A percentile compares a stretch with the other conserved stretches of the same genome.
Evolutionary conservation across 768 basidiomycete species (phyloP).

Genomic region (Gelatoporia subvermispora): DNA sequence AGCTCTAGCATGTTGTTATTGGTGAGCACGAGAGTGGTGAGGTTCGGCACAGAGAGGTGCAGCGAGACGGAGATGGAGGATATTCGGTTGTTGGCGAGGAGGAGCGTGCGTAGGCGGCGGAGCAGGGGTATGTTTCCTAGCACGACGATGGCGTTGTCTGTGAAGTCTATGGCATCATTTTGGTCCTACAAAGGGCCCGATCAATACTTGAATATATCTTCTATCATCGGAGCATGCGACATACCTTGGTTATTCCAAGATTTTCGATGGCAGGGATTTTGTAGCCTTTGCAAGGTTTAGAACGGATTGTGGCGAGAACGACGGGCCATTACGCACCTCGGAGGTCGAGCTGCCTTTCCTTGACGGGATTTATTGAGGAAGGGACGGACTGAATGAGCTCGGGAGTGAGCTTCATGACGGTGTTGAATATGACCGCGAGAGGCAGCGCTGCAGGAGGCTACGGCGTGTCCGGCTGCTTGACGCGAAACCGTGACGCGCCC

Average conservation of each 20-base stretch:
- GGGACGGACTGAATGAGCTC: slow-evolving; percentile 83
- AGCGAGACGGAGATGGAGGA: slow-evolving; percentile 77
- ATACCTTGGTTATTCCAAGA: slow-evolving; percentile 84
- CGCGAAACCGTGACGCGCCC: slow-evolving; percentile 14
- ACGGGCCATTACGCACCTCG: slow-evolving; percentile 51
- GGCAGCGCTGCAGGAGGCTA: slow-evolving; percentile 3
- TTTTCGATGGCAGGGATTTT: slow-evolving; percentile 97
- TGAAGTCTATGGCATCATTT: slow-evolving; percentile 90
- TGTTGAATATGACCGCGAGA: slow-evolving; percentile 8
- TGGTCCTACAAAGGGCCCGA: slow-evolving; percentile 56
- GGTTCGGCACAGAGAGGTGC: slow-evolving; percentile 78
- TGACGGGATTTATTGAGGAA: slow-evolving; percentile 75
- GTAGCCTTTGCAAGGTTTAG: slow-evolving; percentile 52
- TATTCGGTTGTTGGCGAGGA: slow-evolving; percentile 89
- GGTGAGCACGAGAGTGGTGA: slow-evolving; percentile 77
- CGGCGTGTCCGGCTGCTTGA: slow-evolving; percentile 7
- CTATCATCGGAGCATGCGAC: slow-evolving; percentile 21
- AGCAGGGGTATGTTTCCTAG: slow-evolving; percentile 86
- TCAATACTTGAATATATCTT: background rate
- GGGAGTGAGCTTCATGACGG: slow-evolving; percentile 83
- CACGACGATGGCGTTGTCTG: slow-evolving; percentile 80
- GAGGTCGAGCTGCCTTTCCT: slow-evolving; percentile 88
- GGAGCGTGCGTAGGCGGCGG: slow-evolving; percentile 76
- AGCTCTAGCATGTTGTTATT: slow-evolving; percentile 78
- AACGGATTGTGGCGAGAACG: slow-evolving; percentile 12